A percentile compares a stretch with the other conserved stretches of the same genome.
These are phyloP conservation scores for Juglanconis juglandina DNA, from an alignment of 2,329 filamentous ascomycete genomes.

Conservation along the genomic window DNA sequence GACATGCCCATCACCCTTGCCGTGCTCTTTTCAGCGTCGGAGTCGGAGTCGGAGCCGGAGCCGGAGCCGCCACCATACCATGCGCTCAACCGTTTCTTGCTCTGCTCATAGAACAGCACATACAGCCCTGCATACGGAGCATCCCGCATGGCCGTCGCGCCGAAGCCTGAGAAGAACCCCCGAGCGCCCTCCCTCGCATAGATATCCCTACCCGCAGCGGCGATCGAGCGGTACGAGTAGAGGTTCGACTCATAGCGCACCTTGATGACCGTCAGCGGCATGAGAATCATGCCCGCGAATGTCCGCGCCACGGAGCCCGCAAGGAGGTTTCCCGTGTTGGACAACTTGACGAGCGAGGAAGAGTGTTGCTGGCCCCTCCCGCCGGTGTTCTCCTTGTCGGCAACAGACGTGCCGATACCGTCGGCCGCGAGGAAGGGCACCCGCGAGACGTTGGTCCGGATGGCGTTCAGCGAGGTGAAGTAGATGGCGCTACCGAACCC, in stretches of 20 bases:
- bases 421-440: conserved; percentile 33
- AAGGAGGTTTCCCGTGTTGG: conserved; percentile 77
- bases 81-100: conserved; percentile 60
- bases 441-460: conserved; percentile 65
- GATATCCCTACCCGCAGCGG: conserved; percentile 72
- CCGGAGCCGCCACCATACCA: conserved; percentile 18
- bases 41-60: conserved; percentile 4
- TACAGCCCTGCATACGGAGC: conserved; percentile 97
- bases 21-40: no score
- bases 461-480: conserved; percentile 81
- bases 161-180: conserved; percentile 91
- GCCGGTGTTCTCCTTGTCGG: conserved; percentile 48
- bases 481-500: conserved; percentile 92
- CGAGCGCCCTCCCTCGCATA: conserved; percentile 66
- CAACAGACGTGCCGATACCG: conserved; percentile 18
- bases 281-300: conserved; percentile 83
- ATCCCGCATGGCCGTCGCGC: conserved; percentile 87
- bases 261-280: conserved; percentile 95
- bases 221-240: conserved; percentile 77
- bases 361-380: conserved; percentile 47
- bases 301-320: conserved; percentile 83
- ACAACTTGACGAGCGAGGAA: conserved; percentile 76
- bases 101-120: conserved; percentile 87
- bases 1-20: conserved; percentile 33
- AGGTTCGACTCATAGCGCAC: conserved; percentile 89